Base-by-base conservation (phyloP, 306 rosid genomes). In the Prunus mira region DNA sequence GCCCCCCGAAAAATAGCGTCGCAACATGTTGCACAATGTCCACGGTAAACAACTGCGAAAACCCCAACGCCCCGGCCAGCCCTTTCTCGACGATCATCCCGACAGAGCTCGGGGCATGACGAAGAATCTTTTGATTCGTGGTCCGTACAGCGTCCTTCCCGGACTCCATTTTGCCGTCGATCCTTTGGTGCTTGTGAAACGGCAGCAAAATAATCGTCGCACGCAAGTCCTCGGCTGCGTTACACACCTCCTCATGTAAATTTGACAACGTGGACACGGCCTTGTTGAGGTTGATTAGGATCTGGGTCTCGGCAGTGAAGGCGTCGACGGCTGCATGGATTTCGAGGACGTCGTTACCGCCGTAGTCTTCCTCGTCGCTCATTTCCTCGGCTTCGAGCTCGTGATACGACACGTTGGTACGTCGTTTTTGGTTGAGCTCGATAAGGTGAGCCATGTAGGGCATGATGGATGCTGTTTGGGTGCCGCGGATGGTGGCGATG, bases 151-250 rank as follows among this genome's bases (percentile, higher is more conserved):
- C 97, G 63, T 95, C 97, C 28, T 89, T 95, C 12, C 97, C 97
- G 4, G 87, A 84, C 79, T 95, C 98, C 88, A 92, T 78, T 67
- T 90, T 92, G 38, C 98, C 97, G 62, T 95, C 98, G 3, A 95
- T 95, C 3, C 97, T 67, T 28, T 95, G 97, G 71, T 95, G 97
- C 66, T 95, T 95, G 74, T 92, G 97, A 55, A 95, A 95, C 6
- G 97, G 98, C 52, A 89, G 65, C 49, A 95, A 66, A 27, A 95
- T 80, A 45, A 87, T 20, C 0, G 98, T 81, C 1, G 82, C 89
- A 18, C 88, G 86, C 9, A 92, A 75, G 77, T 92, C 97, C 77
- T 95, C 98, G 0, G 97, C 93, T 1, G 81, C 86, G 30, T 73
- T 92, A 76, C 98, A 89, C 10, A 92, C 93, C 58, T 95, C 98